Percentiles rank a stretch among this genome's conserved stretches.
phyloP scores from a whole-genome alignment of 2,329 filamentous ascomycete species.

The Cladosporium austrohemisphaericum region DNA sequence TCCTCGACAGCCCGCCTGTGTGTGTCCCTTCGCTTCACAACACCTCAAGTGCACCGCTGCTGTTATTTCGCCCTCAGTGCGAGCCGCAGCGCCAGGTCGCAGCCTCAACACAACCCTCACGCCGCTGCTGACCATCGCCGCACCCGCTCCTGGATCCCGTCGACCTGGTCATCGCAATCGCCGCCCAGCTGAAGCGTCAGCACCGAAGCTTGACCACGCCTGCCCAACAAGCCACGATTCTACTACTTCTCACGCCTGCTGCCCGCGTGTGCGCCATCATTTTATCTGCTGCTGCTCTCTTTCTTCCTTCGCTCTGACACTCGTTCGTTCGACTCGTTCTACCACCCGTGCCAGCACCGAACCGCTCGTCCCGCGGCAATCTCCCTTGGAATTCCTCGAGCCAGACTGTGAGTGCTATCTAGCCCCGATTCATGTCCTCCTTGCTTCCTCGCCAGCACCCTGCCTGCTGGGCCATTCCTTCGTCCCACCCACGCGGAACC shows the following conservation, averaged over 20 bases:
- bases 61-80: not conserved
- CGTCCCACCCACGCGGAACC: slow-evolving; percentile 13
- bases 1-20: not conserved
- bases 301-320: not conserved
- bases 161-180: slow-evolving; percentile 3
- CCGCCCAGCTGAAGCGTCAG: slow-evolving; percentile 6
- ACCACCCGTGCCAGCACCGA: not conserved
- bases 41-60: too few species aligned
- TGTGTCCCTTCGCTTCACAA: slow-evolving; percentile 6
- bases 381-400: slow-evolving; percentile 11
- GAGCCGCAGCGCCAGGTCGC: too few species aligned
- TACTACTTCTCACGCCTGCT: too few species aligned
- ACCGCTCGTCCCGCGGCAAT: slow-evolving; percentile 3
- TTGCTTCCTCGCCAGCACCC: slow-evolving; percentile 9
- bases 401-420: slow-evolving; percentile 12
- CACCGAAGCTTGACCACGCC: slow-evolving; percentile 6
- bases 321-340: not conserved
- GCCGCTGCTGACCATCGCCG: not conserved
- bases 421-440: slow-evolving; percentile 5
- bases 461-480: slow-evolving; percentile 12
- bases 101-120: not conserved
- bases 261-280: not conserved
- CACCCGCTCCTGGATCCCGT: not conserved
- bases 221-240: too few species aligned
- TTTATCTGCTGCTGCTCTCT: not conserved